These are phyloP conservation scores for Trichoderma atrobrunneum DNA, from an alignment of 2,329 filamentous ascomycete species.

Conservation along the genomic window DNA sequence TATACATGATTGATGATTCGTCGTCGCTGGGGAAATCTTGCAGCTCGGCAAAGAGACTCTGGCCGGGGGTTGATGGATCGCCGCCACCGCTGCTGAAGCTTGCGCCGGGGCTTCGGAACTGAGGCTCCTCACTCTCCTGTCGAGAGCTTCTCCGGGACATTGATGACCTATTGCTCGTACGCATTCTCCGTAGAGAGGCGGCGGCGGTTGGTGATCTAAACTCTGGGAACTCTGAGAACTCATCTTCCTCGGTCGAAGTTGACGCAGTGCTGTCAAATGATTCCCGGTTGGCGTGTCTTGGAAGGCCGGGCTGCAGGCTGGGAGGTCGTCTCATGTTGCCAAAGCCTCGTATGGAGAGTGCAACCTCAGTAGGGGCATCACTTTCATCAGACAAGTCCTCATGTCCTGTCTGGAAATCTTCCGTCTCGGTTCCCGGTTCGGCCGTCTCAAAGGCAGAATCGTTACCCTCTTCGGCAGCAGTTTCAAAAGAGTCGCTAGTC, in stretches of 20 bases:
- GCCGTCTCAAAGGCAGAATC: constrained; percentile 64
- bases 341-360: constrained; percentile 52
- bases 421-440: constrained; percentile 81
- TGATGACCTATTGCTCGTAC: constrained; percentile 64
- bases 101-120: constrained; percentile 55
- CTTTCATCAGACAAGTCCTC: constrained; percentile 68
- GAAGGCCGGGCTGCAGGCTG: constrained; percentile 37
- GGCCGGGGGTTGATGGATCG: constrained; percentile 43
- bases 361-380: constrained; percentile 89
- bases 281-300: constrained; percentile 51
- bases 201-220: constrained; percentile 61
- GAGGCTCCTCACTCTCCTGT: constrained; percentile 58
- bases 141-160: constrained; percentile 55
- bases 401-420: constrained; percentile 91
- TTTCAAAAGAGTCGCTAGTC: constrained; percentile 70
- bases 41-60: constrained; percentile 89
- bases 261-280: constrained; percentile 88
- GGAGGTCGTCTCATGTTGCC: constrained; percentile 43
- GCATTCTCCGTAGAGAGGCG: constrained; percentile 65
- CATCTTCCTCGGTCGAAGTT: constrained; percentile 74
- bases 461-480: constrained; percentile 53
- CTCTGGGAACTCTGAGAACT: constrained; percentile 38
- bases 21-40: constrained; percentile 75
- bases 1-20: constrained; percentile 55
- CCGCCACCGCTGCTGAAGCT: constrained; percentile 55